Conservation (phyloP, 2,329 filamentous ascomycete species). For the Fusarium mundagurra region DNA sequence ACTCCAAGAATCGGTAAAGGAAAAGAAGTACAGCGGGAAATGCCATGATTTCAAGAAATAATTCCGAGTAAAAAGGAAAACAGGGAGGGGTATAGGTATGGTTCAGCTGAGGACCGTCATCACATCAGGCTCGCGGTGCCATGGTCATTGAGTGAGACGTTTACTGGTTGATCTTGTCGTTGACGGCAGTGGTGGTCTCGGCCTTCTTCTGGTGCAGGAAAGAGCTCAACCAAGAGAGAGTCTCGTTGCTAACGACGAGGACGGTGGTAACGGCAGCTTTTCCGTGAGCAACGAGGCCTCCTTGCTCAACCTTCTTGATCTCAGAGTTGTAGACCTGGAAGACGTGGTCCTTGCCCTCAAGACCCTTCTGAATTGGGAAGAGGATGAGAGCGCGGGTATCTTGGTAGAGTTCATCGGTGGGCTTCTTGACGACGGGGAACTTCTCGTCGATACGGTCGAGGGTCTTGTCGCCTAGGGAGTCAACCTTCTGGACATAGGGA, state of each 20-base stretch:
- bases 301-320: conserved; percentile 70
- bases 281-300: conserved; percentile 71
- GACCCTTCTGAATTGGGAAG: conserved; percentile 70
- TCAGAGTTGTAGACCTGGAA: conserved; percentile 65
- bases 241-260: conserved; percentile 73
- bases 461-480: conserved; percentile 78
- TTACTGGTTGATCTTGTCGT: conserved; percentile 62
- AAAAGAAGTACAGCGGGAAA: conserved; percentile 18
- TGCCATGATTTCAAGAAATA: conserved; percentile 4
- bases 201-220: conserved; percentile 71
- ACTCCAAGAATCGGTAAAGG: conserved; percentile 13
- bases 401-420: conserved; percentile 74
- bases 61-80: conserved; percentile 18
- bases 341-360: conserved; percentile 71
- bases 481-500: conserved; percentile 86
- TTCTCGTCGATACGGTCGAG: conserved; percentile 74
- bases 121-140: conserved; percentile 23
- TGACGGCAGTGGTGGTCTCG: conserved; percentile 64
- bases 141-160: background rate
- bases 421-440: conserved; percentile 80
- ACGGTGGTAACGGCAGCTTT: conserved; percentile 77
- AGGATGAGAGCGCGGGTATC: conserved; percentile 70
- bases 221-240: conserved; percentile 67
- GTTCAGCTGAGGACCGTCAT: conserved; percentile 15
- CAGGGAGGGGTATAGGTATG: conserved; percentile 40